Evolutionary conservation across 2,329 filamentous ascomycete species (phyloP).

Genomic region (Alternaria sp.): DNA sequence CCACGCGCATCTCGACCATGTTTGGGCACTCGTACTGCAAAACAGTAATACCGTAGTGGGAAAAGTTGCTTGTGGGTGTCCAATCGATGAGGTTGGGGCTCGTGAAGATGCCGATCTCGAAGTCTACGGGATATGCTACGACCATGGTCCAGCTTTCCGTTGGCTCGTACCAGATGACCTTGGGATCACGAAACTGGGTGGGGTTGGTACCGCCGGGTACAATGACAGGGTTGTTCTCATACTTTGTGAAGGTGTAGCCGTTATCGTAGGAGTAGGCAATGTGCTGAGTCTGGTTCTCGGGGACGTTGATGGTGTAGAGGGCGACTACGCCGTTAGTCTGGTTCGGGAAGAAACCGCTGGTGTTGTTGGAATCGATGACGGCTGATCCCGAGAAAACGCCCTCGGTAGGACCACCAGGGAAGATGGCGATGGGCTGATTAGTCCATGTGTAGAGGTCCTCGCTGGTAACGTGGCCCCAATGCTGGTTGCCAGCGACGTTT

Average conservation of each 20-base stretch:
- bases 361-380: slow-evolving; percentile 70
- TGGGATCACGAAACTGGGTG: slow-evolving; percentile 70
- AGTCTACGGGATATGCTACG: slow-evolving; percentile 64
- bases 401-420: slow-evolving; percentile 63
- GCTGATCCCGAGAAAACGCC: slow-evolving; percentile 64
- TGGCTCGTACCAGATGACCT: slow-evolving; percentile 66
- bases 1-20: slow-evolving; percentile 64
- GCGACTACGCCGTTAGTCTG: slow-evolving; percentile 70
- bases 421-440: slow-evolving; percentile 70
- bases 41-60: slow-evolving; percentile 61
- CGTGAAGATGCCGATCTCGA: slow-evolving; percentile 68
- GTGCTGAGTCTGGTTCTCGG: slow-evolving; percentile 62
- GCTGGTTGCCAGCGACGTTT: slow-evolving; percentile 65
- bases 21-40: slow-evolving; percentile 71
- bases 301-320: slow-evolving; percentile 61
- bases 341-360: slow-evolving; percentile 69
- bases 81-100: slow-evolving; percentile 67
- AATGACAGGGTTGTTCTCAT: slow-evolving; percentile 68
- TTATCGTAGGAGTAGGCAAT: slow-evolving; percentile 70
- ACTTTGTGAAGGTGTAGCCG: slow-evolving; percentile 69
- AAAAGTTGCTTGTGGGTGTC: slow-evolving; percentile 67
- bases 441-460: slow-evolving; percentile 69
- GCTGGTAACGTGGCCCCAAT: slow-evolving; percentile 73
- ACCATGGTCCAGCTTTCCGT: slow-evolving; percentile 65
- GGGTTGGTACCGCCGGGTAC: slow-evolving; percentile 55